phyloP scores from a whole-genome alignment of 164 flowering plant species.

The Santalum album region DNA sequence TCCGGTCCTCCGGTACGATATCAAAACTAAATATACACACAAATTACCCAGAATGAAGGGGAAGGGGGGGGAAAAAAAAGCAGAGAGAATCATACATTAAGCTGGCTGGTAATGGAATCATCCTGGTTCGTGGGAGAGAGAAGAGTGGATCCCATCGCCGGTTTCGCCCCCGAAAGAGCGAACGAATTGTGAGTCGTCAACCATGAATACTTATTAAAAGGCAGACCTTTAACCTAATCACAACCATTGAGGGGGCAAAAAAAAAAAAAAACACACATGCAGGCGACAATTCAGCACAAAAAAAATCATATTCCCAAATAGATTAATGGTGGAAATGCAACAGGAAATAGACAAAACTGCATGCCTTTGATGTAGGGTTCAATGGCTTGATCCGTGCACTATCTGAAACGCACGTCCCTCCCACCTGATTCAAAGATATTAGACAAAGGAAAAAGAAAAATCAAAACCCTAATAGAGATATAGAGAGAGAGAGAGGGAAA shows the following conservation, averaged over 20 bases:
- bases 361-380: conserved; percentile 41
- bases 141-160: conserved; percentile 32
- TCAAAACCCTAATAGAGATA: too few species aligned
- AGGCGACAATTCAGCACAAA: too few species aligned
- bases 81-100: conserved; percentile 22
- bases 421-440: conserved; percentile 27
- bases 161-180: conserved; percentile 23
- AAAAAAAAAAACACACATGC: neutral
- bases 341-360: neutral
- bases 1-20: too few species aligned
- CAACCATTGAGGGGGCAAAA: neutral
- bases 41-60: too few species aligned
- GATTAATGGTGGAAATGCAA: neutral
- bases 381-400: conserved; percentile 36
- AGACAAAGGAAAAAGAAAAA: neutral
- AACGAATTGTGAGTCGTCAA: conserved; percentile 64
- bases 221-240: conserved; percentile 43
- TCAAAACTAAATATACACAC: neutral
- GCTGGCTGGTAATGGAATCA: conserved; percentile 50
- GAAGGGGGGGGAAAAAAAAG: neutral
- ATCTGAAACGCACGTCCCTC: conserved; percentile 45
- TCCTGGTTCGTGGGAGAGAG: conserved; percentile 56
- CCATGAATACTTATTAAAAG: conserved; percentile 60
- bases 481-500: neutral
- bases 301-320: neutral